Base-by-base conservation (phyloP, 2,329 filamentous ascomycete species). In the Fragosphaeria purpurea region DNA sequence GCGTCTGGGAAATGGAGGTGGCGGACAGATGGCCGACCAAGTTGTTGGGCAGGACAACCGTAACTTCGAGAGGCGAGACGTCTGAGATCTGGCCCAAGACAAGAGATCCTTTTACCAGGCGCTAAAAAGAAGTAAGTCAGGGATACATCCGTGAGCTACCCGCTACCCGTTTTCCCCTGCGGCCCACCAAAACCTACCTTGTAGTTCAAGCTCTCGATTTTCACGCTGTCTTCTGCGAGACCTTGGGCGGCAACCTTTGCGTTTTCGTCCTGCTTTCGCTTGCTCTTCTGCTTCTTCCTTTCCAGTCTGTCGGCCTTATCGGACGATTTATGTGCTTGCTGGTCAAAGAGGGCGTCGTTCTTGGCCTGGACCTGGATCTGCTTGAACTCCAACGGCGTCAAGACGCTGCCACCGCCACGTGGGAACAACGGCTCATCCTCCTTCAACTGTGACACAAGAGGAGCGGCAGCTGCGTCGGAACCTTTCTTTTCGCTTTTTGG, bases 331-430 rank as follows among this genome's bases (percentile, higher is more conserved):
- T 72, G 69, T 45, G 79, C 79, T 58, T 84, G 77, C 60, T 94
- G 84, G 67, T 97, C 93, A 63, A 91, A 93, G 40, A 94, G 72
- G 41, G 90, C 93, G 72, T 98, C 93, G 60, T 85, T 83, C 63
- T 86, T 93, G 44, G 93, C 93, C 67, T 97, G 86, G 52, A 94
- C 84, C 61, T 93, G 85, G 56, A 98, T 97, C 68, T 97, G 88
- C 70, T 95, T 96, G 64, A 94, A 86, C 66, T 98, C 93, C 47
- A 98, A 73, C 22, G 93, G 90, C 2, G 93, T 96, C 63, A 98
- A 72, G 48, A 95, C 76, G 63, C 88, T 94, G 48, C 82, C 91
- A 42, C 93, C 94, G 50, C 93, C 93, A 75, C 93, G 82, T 58
- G 93, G 91, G 61, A 98, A 98, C 43, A 91, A 76, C 37, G 83